phyloP scores from a whole-genome alignment of 345 rosid genomes.

The Euphorbia peplus region DNA sequence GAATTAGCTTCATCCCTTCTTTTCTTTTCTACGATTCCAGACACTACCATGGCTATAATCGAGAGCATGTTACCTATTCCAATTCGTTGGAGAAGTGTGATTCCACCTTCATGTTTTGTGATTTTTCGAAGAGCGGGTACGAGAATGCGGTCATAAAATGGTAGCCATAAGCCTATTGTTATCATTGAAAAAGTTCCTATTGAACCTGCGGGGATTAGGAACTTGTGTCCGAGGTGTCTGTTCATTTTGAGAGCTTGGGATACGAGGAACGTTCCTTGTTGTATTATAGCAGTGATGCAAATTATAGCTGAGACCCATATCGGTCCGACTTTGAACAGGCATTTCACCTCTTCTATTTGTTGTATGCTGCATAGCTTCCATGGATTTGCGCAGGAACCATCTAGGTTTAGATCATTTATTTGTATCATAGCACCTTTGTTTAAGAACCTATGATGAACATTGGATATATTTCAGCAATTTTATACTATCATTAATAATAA shows the following conservation, averaged over 20 bases:
- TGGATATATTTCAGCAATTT: too few relatives aligned
- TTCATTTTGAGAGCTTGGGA: slow-evolving; percentile 27
- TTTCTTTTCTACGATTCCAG: slow-evolving; percentile 29
- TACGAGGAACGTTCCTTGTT: slow-evolving; percentile 25
- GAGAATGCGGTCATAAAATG: slow-evolving; percentile 23
- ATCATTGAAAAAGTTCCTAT: slow-evolving; percentile 13
- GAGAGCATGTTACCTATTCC: slow-evolving; percentile 25
- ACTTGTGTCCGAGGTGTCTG: slow-evolving; percentile 21
- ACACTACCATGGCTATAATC: slow-evolving; percentile 17
- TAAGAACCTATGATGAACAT: slow-evolving; percentile 39
- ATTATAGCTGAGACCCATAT: slow-evolving; percentile 22
- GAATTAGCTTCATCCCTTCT: slow-evolving; percentile 23
- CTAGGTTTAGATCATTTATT: slow-evolving; percentile 42
- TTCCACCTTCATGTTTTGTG: slow-evolving; percentile 23
- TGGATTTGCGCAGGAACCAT: slow-evolving; percentile 35
- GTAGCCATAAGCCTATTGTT: slow-evolving; percentile 26
- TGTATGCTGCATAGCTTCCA: slow-evolving; percentile 24
- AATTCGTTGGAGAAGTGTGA: slow-evolving; percentile 27
- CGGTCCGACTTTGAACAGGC: slow-evolving; percentile 16
- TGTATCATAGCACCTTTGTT: slow-evolving; percentile 58
- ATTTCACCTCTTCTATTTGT: slow-evolving; percentile 28
- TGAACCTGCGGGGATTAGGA: slow-evolving; percentile 23
- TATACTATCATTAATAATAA: too few relatives aligned
- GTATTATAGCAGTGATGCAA: slow-evolving; percentile 17
- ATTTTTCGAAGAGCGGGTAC: slow-evolving; percentile 20